phyloP scores from a whole-genome alignment of 2,329 filamentous ascomycete genomes.

The Fusarium sp. region DNA sequence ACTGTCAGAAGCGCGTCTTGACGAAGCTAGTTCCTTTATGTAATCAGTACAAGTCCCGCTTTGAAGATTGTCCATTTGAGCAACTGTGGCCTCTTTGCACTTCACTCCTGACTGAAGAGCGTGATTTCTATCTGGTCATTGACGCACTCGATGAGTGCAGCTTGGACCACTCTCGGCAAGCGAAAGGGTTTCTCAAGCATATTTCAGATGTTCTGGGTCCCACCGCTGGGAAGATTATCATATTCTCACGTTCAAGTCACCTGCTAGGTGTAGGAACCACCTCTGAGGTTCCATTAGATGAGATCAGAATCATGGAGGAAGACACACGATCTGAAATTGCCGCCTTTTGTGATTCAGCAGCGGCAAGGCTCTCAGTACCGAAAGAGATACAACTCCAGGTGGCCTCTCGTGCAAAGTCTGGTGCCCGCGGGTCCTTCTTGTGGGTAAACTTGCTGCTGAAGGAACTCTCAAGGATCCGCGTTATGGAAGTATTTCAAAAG shows the following conservation, averaged over 20 bases:
- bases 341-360: neutral
- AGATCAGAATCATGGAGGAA: neutral
- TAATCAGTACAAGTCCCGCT: neutral
- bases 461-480: neutral
- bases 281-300: neutral
- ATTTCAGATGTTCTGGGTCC: neutral
- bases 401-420: neutral
- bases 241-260: neutral
- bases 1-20: neutral
- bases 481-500: neutral
- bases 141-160: neutral
- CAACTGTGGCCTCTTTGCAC: neutral
- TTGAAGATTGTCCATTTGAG: neutral
- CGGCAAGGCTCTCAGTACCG: neutral
- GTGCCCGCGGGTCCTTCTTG: neutral
- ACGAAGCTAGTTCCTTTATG: neutral
- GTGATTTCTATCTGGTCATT: neutral
- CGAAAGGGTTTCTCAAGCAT: neutral
- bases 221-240: neutral
- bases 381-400: neutral
- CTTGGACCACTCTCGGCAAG: neutral
- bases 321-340: neutral
- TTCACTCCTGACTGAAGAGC: neutral
- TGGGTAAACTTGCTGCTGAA: neutral
- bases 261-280: neutral